Base-by-base conservation (phyloP, 352 stramenopile species). In the Globisporangium paroecandrum region DNA sequence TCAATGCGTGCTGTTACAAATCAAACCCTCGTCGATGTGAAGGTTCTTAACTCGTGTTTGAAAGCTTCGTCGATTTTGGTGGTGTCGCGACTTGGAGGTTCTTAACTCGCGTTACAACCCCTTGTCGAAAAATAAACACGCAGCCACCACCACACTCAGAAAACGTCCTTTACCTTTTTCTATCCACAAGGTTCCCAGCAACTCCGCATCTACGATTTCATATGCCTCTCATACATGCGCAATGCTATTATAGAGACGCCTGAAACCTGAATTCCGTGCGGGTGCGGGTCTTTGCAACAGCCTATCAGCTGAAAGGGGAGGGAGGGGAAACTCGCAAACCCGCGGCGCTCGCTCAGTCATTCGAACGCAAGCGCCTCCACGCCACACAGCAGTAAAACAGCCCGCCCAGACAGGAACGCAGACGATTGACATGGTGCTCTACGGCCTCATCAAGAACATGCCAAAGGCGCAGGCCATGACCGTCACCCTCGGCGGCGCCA, bases 381-480 rank as follows among this genome's bases (percentile, higher is more conserved):
- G 75, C 69, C 72, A 43, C 47, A 74, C 69, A 54, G 54, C 41
- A 63, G 24, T 15, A n/a, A n/a, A 56, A 22, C 51, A 58, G 24
- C 49, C n/a, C 49, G 2, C 3, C 6, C 51, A 58, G 22, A 25
- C 22, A 32, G 51, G 22, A 34, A 58, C 20, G 51, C 51, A 58
- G 29, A 18, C 51, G 51, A 58, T 9, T 6, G 53, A 66, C 63
- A 85, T 38, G 58, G 80, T 91, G 80, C 79, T 93, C 69, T 90
- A 87, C 79, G 63, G 74, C 58, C 53, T 87, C 59, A 81, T 78
- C 65, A 84, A 88, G 77, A 89, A 89, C 73, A 67, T 92, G 63
- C 81, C 83, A 56, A 90, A 89, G 77, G 68, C 62, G 64, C 79
- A 76, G 69, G 82, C 77, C 60, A 84, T 89, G 66, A 75, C 69